phyloP scores from a whole-genome alignment of 2,329 filamentous ascomycete genomes.

The Orbilia ellipsospora region DNA sequence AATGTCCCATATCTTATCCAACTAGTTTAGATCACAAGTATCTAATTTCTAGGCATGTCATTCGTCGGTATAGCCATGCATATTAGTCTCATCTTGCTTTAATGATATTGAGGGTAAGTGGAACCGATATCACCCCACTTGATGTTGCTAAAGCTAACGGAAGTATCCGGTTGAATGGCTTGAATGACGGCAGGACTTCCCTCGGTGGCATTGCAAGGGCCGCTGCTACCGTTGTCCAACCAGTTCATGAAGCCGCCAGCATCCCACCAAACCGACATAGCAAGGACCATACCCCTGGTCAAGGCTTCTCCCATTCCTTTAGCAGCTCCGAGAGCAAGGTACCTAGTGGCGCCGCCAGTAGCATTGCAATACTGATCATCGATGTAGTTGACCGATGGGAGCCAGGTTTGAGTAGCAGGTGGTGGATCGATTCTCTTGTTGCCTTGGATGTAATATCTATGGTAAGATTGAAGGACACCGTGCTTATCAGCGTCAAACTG shows the following conservation, averaged over 20 bases:
- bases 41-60: no score
- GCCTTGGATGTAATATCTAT: slow-evolving; percentile 67
- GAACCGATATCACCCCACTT: slow-evolving; percentile 72
- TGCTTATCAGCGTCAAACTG: slow-evolving; percentile 65
- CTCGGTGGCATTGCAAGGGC: slow-evolving; percentile 69
- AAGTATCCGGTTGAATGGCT: slow-evolving; percentile 65
- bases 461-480: slow-evolving; percentile 65
- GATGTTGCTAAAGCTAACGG: slow-evolving; percentile 70
- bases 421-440: slow-evolving; percentile 64
- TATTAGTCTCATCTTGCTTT: neutral
- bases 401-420: slow-evolving; percentile 65
- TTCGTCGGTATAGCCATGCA: no score
- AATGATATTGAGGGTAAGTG: slow-evolving; percentile 62
- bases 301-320: slow-evolving; percentile 66
- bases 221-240: slow-evolving; percentile 67
- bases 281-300: slow-evolving; percentile 68
- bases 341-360: slow-evolving; percentile 60
- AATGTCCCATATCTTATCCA: neutral
- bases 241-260: slow-evolving; percentile 69
- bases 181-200: slow-evolving; percentile 67
- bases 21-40: no score
- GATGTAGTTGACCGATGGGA: slow-evolving; percentile 62
- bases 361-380: slow-evolving; percentile 62
- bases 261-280: slow-evolving; percentile 70
- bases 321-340: slow-evolving; percentile 63